Percentiles rank a stretch among this genome's conserved stretches.
Conservation (phyloP, 345 rosid genomes). For the Melaleuca quinquenervia region DNA sequence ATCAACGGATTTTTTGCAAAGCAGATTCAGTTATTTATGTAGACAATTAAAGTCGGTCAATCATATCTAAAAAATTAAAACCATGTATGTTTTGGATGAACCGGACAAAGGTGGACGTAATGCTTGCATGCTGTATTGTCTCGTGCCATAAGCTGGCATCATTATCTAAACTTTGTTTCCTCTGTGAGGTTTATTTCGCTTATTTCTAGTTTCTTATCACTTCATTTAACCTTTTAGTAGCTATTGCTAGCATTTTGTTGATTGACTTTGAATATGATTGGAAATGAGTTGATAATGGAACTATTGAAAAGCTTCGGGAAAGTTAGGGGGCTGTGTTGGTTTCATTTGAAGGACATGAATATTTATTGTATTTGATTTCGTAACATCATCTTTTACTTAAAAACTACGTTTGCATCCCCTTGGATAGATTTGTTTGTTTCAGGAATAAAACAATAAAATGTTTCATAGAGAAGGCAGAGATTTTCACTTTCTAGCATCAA, state of each 20-base stretch:
- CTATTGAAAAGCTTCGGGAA: not conserved
- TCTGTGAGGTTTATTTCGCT: not conserved
- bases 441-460: not conserved
- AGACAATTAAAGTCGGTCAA: not conserved
- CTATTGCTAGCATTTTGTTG: not conserved
- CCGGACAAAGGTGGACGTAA: not conserved
- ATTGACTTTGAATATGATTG: not conserved
- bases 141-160: not conserved
- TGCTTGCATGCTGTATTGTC: not conserved
- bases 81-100: not conserved
- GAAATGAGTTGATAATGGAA: not conserved
- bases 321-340: not conserved
- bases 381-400: not conserved
- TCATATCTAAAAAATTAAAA: not conserved
- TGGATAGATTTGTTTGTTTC: not conserved
- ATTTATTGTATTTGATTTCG: not conserved
- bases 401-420: not conserved
- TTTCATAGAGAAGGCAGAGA: not conserved
- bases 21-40: not conserved
- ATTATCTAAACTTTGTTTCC: not conserved
- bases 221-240: not conserved
- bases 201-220: not conserved
- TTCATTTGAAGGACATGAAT: not conserved
- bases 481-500: not conserved
- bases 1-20: not conserved